Base-by-base conservation (phyloP, 805 yeast genomes). In the Wickerhamomyces sydowiorum region DNA sequence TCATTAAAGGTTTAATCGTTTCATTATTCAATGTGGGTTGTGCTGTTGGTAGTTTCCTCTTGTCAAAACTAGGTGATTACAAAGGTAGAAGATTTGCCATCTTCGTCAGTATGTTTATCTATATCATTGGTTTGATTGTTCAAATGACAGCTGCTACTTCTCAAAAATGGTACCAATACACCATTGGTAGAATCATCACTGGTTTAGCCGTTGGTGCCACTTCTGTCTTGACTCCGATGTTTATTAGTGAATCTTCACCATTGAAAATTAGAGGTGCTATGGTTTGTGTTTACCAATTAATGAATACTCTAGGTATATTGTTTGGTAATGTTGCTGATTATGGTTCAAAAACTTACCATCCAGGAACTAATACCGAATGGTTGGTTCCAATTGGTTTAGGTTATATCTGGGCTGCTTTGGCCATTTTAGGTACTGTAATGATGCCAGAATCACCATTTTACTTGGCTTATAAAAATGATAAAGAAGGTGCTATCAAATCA, bases 201-300 rank as follows among this genome's bases (percentile, higher is more conserved):
- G 96, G 96, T 40, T 51, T 83, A 12, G 86, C 88, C 38, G 85
- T 86, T 46, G 96, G 96, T 49, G 75, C 78, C 39, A 71, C 86
- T 21, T 77, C 91, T 15, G 87, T 89, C 34, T 69, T 82, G 43
- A 85, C 84, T 25, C 91, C 95, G 33, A 68, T 86, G 65, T 77
- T 81, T 59, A 79, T 82, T 53, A 70, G 82, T 34, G 90, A 83
- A 60, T 70, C 79, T 43, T 67, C 88, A 39, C 89, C 89, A 45
- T 76, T 78, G 46, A 72, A 70, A 39, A 66, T 81, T 38, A 76
- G 89, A 75, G 89, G 89, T 57, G 68, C 85, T 15, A 69, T 82
- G 52, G 87, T 82, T 42, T 77, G 81, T 32, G 72, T 78, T 48
- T 83, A 75, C 69, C 89, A 83, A 62, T 68, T 83, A 55, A 76